Percentiles rank a stretch among this genome's conserved stretches.
Conservation (phyloP, 176 grass and related monocot genomes). For the Cymbopogon citratus region DNA sequence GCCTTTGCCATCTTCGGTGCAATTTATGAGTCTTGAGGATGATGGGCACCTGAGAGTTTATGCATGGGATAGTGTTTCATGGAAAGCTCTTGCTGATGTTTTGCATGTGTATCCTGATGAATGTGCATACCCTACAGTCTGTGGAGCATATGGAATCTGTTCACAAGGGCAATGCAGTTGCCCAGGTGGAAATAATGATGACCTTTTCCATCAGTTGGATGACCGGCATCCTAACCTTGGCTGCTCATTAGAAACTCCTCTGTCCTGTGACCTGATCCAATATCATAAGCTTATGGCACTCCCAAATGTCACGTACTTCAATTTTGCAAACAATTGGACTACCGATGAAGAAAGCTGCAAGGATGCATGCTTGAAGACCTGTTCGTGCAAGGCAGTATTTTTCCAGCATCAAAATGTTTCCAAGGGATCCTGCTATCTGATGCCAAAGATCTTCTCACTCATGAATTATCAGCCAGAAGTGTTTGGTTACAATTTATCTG, state of each 20-base stretch:
- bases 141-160: constrained; percentile 64
- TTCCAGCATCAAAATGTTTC: constrained; percentile 44
- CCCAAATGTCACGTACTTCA: constrained; percentile 52
- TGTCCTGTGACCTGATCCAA: constrained; percentile 44
- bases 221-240: constrained; percentile 27
- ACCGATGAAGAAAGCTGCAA: constrained; percentile 67
- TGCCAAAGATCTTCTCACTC: constrained; percentile 57
- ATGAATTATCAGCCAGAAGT: constrained; percentile 38
- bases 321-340: constrained; percentile 34
- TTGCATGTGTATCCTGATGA: constrained; percentile 29
- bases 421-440: constrained; percentile 55
- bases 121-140: constrained; percentile 56
- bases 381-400: constrained; percentile 65
- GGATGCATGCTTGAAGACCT: constrained; percentile 62
- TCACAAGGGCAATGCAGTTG: constrained; percentile 41
- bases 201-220: constrained; percentile 28
- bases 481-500: constrained; percentile 56
- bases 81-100: constrained; percentile 33
- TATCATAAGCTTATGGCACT: constrained; percentile 49
- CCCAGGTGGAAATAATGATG: constrained; percentile 13
- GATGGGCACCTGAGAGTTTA: constrained; percentile 57
- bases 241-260: constrained; percentile 35
- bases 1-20: constrained; percentile 33
- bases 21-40: constrained; percentile 50
- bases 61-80: constrained; percentile 28